A percentile compares a stretch with the other conserved stretches of the same genome.
phyloP scores from a whole-genome alignment of 1,139 yeast genomes.

The Yamadazyma spencermartinsiae region DNA sequence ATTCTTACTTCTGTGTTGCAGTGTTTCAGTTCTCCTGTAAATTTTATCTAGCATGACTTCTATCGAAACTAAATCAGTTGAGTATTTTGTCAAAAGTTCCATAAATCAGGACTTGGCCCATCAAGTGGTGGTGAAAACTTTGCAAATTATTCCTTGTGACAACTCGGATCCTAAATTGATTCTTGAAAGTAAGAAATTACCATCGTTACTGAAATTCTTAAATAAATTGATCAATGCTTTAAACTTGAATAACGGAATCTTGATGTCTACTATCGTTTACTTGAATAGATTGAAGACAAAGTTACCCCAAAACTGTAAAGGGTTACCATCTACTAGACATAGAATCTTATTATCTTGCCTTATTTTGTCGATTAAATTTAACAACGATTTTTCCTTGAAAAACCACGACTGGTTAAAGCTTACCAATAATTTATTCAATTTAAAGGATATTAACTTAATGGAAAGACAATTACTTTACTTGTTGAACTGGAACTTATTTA shows the following conservation, averaged over 20 bases:
- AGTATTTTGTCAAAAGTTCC: conserved; percentile 54
- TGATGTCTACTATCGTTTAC: conserved; percentile 70
- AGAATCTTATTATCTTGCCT: conserved; percentile 73
- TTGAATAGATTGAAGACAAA: conserved; percentile 58
- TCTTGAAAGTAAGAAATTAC: conserved; percentile 42
- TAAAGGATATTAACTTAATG: conserved; percentile 74
- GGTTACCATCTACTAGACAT: conserved; percentile 76
- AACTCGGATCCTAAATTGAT: conserved; percentile 31
- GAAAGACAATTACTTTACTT: conserved; percentile 72
- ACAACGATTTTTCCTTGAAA: conserved; percentile 76
- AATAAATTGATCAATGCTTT: conserved; percentile 69
- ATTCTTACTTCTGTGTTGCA: neutral
- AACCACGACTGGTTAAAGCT: conserved; percentile 77
- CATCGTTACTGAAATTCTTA: conserved; percentile 74
- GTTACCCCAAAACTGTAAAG: conserved; percentile 70
- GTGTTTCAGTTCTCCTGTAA: neutral
- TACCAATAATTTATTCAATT: conserved; percentile 68
- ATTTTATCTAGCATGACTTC: conserved; percentile 8
- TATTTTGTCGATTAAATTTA: conserved; percentile 69
- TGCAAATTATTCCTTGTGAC: conserved; percentile 61
- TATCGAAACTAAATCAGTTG: conserved; percentile 52
- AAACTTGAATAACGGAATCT: conserved; percentile 74
- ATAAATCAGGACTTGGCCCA: conserved; percentile 68
- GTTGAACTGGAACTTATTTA: conserved; percentile 68
- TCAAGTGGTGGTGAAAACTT: conserved; percentile 59